phyloP scores from a whole-genome alignment of 306 rosid genomes.

The Abrus pulchellus region DNA sequence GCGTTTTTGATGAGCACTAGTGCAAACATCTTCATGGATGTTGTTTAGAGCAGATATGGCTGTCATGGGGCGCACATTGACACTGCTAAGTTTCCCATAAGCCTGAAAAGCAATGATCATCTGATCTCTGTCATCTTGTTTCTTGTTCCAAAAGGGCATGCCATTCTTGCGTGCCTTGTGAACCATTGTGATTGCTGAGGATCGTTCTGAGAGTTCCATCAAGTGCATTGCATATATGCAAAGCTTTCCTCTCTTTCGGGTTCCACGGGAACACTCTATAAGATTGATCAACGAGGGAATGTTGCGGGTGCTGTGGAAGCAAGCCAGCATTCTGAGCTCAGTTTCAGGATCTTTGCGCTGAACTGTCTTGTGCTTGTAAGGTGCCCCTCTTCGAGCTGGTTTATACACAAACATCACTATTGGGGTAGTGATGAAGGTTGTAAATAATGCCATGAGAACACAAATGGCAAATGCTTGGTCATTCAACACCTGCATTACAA shows the following conservation, averaged over 20 bases:
- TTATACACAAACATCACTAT: constrained; percentile 69
- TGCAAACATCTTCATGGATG: constrained; percentile 75
- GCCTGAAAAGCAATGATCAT: constrained; percentile 76
- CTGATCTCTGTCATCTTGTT: constrained; percentile 50
- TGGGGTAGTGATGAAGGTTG: constrained; percentile 85
- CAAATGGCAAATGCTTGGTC: constrained; percentile 79
- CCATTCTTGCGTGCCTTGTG: constrained; percentile 78
- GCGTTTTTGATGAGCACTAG: constrained; percentile 72
- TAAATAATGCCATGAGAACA: constrained; percentile 77
- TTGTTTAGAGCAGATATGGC: constrained; percentile 65
- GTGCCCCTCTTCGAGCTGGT: constrained; percentile 75
- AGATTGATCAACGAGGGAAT: constrained; percentile 73
- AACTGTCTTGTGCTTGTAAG: constrained; percentile 68
- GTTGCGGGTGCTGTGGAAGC: constrained; percentile 77
- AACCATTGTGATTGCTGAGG: constrained; percentile 83
- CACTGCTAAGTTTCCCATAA: constrained; percentile 62
- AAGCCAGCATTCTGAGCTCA: constrained; percentile 68
- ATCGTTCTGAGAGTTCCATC: constrained; percentile 81
- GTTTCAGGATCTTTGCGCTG: constrained; percentile 55
- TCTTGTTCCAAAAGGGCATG: constrained; percentile 79
- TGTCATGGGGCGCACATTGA: constrained; percentile 74
- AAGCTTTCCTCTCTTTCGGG: constrained; percentile 59
- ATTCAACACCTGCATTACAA: constrained; percentile 64
- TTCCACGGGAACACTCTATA: constrained; percentile 72
- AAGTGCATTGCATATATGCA: constrained; percentile 82